A percentile compares a stretch with the other conserved stretches of the same genome.
phyloP scores from a whole-genome alignment of 1,139 yeast species.

The Saccharomycopsis hybrid region DNA sequence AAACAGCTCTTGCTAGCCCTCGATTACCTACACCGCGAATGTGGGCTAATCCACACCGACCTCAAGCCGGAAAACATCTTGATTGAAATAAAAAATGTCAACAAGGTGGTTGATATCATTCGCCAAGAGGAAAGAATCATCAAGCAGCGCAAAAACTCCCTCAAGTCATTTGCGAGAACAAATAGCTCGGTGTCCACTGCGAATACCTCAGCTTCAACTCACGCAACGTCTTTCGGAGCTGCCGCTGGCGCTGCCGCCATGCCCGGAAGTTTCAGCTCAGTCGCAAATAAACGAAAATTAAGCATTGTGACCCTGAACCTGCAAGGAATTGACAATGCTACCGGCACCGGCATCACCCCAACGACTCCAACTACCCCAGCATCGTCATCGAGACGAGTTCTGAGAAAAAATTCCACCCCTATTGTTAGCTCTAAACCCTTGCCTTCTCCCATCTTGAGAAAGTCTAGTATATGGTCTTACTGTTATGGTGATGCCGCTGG shows the following conservation, averaged over 20 bases:
- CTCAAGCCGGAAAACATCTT: conserved; percentile 73
- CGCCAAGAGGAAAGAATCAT: conserved; percentile 8
- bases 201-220: background rate
- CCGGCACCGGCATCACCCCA: background rate
- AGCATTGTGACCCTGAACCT: conserved; percentile 1
- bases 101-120: conserved; percentile 41
- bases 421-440: conserved; percentile 30
- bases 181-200: background rate
- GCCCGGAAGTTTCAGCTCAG: too few relatives aligned
- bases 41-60: conserved; percentile 78
- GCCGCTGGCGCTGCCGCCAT: too few relatives aligned
- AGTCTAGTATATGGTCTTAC: conserved; percentile 17
- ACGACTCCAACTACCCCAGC: conserved; percentile 5
- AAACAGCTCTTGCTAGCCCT: conserved; percentile 61
- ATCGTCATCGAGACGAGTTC: conserved; percentile 11
- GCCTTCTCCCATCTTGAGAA: conserved; percentile 28
- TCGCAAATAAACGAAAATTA: background rate
- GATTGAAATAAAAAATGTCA: conserved; percentile 69
- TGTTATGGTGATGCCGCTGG: conserved; percentile 19
- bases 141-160: background rate
- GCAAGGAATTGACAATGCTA: background rate
- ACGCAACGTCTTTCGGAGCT: background rate
- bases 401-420: conserved; percentile 22
- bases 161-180: background rate
- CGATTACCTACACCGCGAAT: conserved; percentile 64